Evolutionary conservation across 495 filamentous ascomycete genomes (phyloP), one percentile per base, ranked within the genome.

Genomic region (Thozetella sp.): DNA sequence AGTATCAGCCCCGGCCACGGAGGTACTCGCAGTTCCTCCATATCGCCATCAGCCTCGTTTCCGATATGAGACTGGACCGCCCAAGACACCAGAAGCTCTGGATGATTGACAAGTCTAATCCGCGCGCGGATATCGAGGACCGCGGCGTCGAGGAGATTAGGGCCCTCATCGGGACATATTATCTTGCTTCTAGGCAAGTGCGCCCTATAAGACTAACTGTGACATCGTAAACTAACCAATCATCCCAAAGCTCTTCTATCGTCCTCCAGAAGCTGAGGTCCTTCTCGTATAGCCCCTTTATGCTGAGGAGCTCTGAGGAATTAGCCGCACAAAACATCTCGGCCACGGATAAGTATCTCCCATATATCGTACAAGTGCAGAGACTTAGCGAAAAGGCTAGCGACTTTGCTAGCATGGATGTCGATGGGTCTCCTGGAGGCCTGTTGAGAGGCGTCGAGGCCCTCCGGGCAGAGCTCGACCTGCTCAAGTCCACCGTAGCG

Each of bases 81-180:
- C 43, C 43, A 10, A 9, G n/a, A 20, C 12, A 48, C 43, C n/a
- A 4, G 20, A 9, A 20, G 10, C 43, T 48, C 43, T 48, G 43
- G 43, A 19, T 10, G 9, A 11, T 48, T 4, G 43, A 48, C 43
- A 48, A 48, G n/a, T 19, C n/a, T 15, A n/a, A 48, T 13, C 11
- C 9, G 4, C n/a, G n/a, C n/a, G 43, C 43, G 9, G n/a, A 13
- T 10, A 13, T n/a, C 4, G 6, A 10, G n/a, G 43, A 48, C 6
- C 20, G 43, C 11, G 43, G 43, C 6, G 3, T n/a, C 6, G 43
- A 48, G 20, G 43, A 48, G 43, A 10, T 48, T 9, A 48, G 43
- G n/a, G 9, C 43, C n/a, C 43, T 48, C 43, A n/a, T 48, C n/a
- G 43, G 43, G n/a, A 48, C 43, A 11, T 48, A 48, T n/a, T 48